These are phyloP conservation scores for Dactylorhiza incarnata DNA, from an alignment of 106 monocot species.

Conservation along the genomic window DNA sequence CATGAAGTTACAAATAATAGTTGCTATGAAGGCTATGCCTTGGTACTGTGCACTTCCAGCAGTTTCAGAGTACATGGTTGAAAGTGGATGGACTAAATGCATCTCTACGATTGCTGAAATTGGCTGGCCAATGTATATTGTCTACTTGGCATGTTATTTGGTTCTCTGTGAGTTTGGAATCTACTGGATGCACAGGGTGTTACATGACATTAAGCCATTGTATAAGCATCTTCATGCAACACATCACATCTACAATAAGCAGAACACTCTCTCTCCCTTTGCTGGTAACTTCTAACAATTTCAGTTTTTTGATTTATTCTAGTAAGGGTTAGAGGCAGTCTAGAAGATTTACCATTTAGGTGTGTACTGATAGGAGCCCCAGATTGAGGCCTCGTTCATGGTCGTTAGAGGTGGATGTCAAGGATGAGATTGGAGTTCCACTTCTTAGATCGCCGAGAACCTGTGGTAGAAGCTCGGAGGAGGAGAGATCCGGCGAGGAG, in stretches of 20 bases:
- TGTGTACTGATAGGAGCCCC: too few relatives aligned
- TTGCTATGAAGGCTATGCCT: conserved; percentile 82
- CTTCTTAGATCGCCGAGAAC: too few relatives aligned
- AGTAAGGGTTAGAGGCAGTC: neutral
- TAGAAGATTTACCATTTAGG: neutral
- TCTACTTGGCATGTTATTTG: conserved; percentile 38
- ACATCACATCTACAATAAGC: conserved; percentile 96
- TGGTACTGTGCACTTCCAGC: conserved; percentile 58
- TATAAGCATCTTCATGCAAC: conserved; percentile 96
- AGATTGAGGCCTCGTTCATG: too few relatives aligned
- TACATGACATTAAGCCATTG: conserved; percentile 74
- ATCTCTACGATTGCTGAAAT: conserved; percentile 53
- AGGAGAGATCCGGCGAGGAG: too few relatives aligned
- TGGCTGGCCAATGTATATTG: conserved; percentile 46
- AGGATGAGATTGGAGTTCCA: too few relatives aligned
- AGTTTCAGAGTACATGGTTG: conserved; percentile 63
- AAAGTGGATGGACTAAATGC: conserved; percentile 65
- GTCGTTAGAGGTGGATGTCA: too few relatives aligned
- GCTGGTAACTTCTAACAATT: conserved; percentile 54
- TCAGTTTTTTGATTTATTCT: neutral
- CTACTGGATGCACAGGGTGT: conserved; percentile 63
- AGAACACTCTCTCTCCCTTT: conserved; percentile 99
- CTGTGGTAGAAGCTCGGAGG: too few relatives aligned
- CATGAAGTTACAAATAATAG: conserved; percentile 58
- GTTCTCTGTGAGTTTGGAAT: conserved; percentile 58